Conservation (phyloP, 495 filamentous ascomycete species). For the Parachaetomium inaequale region DNA sequence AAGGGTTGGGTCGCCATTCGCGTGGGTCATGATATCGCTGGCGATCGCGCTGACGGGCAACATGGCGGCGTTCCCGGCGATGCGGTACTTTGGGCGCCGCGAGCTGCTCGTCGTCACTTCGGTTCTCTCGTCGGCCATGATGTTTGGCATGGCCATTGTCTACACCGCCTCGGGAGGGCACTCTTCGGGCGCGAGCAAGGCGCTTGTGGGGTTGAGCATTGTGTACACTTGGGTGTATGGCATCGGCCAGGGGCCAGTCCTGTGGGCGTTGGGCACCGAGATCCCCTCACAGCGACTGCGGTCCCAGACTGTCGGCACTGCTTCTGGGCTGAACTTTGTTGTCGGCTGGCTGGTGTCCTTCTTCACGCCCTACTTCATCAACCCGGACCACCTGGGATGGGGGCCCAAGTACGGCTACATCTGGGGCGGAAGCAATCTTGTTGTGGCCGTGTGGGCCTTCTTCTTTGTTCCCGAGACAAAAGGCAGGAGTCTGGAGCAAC, state of each 20-base stretch:
- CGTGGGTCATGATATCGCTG: constrained; percentile 33
- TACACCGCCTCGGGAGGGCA: constrained; percentile 19
- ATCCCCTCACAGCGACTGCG: constrained; percentile 47
- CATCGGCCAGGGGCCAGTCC: constrained; percentile 40
- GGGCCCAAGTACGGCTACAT: constrained; percentile 52
- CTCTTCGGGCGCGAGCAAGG: constrained; percentile 20
- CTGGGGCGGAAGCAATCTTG: constrained; percentile 45
- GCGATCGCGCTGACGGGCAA: constrained; percentile 34
- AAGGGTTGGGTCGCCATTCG: constrained; percentile 29
- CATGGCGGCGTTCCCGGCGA: constrained; percentile 31
- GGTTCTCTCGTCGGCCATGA: constrained; percentile 24
- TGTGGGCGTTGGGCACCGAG: constrained; percentile 44
- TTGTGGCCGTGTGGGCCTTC: constrained; percentile 48
- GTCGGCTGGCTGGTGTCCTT: constrained; percentile 45
- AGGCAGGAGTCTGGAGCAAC: constrained; percentile 56
- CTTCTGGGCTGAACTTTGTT: constrained; percentile 45
- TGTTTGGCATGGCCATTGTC: constrained; percentile 30
- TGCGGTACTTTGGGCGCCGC: constrained; percentile 26
- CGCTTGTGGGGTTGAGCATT: constrained; percentile 25
- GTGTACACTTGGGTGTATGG: constrained; percentile 37
- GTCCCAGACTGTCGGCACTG: constrained; percentile 50
- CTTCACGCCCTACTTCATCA: constrained; percentile 50
- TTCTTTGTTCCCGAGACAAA: constrained; percentile 49
- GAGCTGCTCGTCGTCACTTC: constrained; percentile 24
- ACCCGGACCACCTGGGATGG: constrained; percentile 48